A percentile compares a stretch with the other conserved stretches of the same genome.
phyloP scores from a whole-genome alignment of 164 flowering plant genomes.

The Buxus sempervirens region DNA sequence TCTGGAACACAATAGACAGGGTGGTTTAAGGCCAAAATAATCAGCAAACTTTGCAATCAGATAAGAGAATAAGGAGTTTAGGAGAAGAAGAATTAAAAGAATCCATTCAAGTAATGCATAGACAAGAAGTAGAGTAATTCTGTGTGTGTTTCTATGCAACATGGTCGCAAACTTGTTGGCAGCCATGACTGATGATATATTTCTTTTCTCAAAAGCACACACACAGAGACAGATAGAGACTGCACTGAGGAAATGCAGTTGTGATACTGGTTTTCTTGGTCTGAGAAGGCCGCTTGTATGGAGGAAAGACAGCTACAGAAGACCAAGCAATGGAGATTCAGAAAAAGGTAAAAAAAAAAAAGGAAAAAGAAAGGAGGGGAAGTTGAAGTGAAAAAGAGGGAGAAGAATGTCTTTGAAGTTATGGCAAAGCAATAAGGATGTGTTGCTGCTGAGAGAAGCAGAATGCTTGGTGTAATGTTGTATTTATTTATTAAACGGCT shows the following conservation, averaged over 20 bases:
- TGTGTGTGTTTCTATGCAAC: conserved; percentile 9
- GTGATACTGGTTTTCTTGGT: not conserved
- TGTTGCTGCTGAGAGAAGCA: not conserved
- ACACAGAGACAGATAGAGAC: conserved; percentile 14
- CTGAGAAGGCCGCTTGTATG: not conserved
- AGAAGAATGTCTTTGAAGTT: conserved; percentile 6
- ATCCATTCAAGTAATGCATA: conserved; percentile 20
- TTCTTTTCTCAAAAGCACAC: conserved; percentile 6
- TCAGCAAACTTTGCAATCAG: conserved; percentile 11
- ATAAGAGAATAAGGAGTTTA: conserved; percentile 18
- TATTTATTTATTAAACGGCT: no score
- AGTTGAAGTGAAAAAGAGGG: not conserved
- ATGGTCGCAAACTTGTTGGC: conserved; percentile 14
- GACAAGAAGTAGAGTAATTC: conserved; percentile 4
- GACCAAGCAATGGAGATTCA: not conserved
- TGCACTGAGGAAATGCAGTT: not conserved
- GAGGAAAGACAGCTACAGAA: conserved; percentile 5
- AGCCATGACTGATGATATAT: conserved; percentile 2
- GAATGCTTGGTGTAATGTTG: not conserved
- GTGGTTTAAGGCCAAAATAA: conserved; percentile 18
- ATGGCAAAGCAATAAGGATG: not conserved
- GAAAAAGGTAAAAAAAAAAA: not conserved
- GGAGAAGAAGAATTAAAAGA: conserved; percentile 19
- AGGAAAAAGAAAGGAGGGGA: not conserved
- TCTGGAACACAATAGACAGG: conserved; percentile 19